phyloP scores from a whole-genome alignment of 495 filamentous ascomycete species.

The Aspergillus incahuasiensis region DNA sequence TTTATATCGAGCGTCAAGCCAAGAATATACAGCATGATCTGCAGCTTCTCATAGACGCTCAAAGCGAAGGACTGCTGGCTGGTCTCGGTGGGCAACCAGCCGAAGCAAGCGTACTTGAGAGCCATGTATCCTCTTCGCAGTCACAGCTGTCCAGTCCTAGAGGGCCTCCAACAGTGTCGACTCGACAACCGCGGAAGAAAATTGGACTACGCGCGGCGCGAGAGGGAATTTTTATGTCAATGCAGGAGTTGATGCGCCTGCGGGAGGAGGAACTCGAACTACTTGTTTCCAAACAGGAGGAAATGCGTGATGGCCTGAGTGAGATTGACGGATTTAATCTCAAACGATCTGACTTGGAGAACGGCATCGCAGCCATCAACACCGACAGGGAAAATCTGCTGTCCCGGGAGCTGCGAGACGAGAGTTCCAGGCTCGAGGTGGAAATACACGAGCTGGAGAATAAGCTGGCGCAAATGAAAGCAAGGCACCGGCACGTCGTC shows the following conservation, averaged over 20 bases:
- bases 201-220: constrained; percentile 63
- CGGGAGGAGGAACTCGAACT: constrained; percentile 66
- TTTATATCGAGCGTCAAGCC: constrained; percentile 42
- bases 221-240: constrained; percentile 63
- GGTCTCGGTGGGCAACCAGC: constrained; percentile 37
- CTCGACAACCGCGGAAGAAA: constrained; percentile 59
- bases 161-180: constrained; percentile 45
- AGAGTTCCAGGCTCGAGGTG: constrained; percentile 48
- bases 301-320: constrained; percentile 54
- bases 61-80: constrained; percentile 66
- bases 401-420: constrained; percentile 41
- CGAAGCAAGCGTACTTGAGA: constrained; percentile 42
- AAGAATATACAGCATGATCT: constrained; percentile 66
- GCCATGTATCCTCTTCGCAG: constrained; percentile 40
- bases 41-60: constrained; percentile 78
- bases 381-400: constrained; percentile 33
- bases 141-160: constrained; percentile 22
- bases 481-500: constrained; percentile 55
- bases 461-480: constrained; percentile 63
- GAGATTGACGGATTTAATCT: constrained; percentile 58
- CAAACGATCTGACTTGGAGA: constrained; percentile 43
- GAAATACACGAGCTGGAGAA: constrained; percentile 63
- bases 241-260: constrained; percentile 65
- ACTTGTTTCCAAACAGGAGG: constrained; percentile 51
- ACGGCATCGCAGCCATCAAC: constrained; percentile 40